phyloP scores from a whole-genome alignment of 2,329 filamentous ascomycete species.

The Fusarium albidum region DNA sequence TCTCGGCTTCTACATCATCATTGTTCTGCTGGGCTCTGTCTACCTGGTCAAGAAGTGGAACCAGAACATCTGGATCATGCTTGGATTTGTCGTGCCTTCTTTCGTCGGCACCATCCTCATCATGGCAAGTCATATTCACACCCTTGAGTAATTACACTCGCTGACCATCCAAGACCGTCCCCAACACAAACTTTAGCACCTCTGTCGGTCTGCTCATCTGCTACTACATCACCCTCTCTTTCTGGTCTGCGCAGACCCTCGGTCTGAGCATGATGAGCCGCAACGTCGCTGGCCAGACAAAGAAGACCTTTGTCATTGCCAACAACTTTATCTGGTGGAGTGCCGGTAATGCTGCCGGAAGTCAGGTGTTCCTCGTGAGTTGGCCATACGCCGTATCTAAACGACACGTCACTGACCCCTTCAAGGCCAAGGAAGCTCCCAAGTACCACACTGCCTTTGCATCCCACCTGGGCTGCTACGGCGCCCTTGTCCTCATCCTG shows the following conservation, averaged over 20 bases:
- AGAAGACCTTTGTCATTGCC: conserved; percentile 73
- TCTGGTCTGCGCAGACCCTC: conserved; percentile 78
- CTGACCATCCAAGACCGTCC: conserved; percentile 55
- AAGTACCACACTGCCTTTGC: conserved; percentile 75
- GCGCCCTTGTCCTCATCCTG: conserved; percentile 65
- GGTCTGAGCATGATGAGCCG: conserved; percentile 72
- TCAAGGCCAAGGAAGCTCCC: conserved; percentile 47
- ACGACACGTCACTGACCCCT: background rate
- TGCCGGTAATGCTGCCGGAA: conserved; percentile 70
- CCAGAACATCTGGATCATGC: conserved; percentile 76
- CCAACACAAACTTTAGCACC: conserved; percentile 64
- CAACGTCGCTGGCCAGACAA: conserved; percentile 77
- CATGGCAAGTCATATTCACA: conserved; percentile 50
- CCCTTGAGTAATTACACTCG: background rate
- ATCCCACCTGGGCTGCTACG: conserved; percentile 75
- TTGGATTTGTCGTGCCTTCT: conserved; percentile 71
- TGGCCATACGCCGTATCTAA: background rate
- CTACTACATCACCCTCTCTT: conserved; percentile 80
- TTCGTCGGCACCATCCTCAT: conserved; percentile 77
- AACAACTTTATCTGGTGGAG: conserved; percentile 77
- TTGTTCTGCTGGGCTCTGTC: conserved; percentile 70
- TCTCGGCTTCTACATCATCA: conserved; percentile 76
- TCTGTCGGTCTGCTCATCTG: conserved; percentile 73
- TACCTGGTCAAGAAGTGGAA: conserved; percentile 73
- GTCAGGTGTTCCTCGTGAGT: conserved; percentile 21